Percentiles rank a stretch among this genome's conserved stretches.
These are phyloP conservation scores for Cordyceps tenuipes DNA, from an alignment of 2,329 filamentous ascomycete species.

Conservation along the genomic window DNA sequence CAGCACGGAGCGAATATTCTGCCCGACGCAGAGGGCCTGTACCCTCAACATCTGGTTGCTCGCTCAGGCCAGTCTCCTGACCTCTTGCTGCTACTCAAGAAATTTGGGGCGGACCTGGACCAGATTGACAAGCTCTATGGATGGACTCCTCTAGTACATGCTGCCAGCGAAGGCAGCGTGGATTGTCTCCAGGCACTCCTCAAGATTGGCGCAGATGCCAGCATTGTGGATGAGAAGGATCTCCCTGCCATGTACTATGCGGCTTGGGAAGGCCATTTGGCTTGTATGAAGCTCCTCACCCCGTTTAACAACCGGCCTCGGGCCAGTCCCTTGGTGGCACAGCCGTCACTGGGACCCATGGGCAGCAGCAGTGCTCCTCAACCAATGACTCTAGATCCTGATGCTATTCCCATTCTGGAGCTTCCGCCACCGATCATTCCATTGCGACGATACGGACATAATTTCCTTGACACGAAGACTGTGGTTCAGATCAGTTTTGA, in stretches of 20 bases:
- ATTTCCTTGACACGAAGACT: constrained; percentile 96
- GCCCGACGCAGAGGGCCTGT: constrained; percentile 93
- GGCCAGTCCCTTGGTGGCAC: constrained; percentile 36
- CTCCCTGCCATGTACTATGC: constrained; percentile 97
- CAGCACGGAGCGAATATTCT: constrained; percentile 72
- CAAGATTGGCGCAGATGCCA: constrained; percentile 67
- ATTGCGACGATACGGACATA: constrained; percentile 88
- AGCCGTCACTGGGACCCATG: constrained; percentile 35
- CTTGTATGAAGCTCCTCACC: constrained; percentile 84
- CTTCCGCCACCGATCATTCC: constrained; percentile 95
- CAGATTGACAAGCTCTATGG: constrained; percentile 93
- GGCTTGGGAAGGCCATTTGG: constrained; percentile 91
- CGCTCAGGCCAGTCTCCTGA: constrained; percentile 76
- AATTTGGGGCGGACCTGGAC: constrained; percentile 82
- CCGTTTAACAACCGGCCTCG: constrained; percentile 41
- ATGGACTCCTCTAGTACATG: constrained; percentile 95
- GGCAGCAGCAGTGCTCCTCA: constrained; percentile 42
- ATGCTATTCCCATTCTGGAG: constrained; percentile 86
- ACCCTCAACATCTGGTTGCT: constrained; percentile 93
- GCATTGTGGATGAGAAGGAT: constrained; percentile 82
- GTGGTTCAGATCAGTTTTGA: constrained; percentile 91
- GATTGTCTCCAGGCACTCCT: constrained; percentile 77
- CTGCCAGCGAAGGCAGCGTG: constrained; percentile 91
- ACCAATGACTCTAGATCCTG: constrained; percentile 64
- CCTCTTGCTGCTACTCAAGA: constrained; percentile 69